Conservation (phyloP, 1,284 basidiomycete species). For the Singerocomus rubriflavus region DNA sequence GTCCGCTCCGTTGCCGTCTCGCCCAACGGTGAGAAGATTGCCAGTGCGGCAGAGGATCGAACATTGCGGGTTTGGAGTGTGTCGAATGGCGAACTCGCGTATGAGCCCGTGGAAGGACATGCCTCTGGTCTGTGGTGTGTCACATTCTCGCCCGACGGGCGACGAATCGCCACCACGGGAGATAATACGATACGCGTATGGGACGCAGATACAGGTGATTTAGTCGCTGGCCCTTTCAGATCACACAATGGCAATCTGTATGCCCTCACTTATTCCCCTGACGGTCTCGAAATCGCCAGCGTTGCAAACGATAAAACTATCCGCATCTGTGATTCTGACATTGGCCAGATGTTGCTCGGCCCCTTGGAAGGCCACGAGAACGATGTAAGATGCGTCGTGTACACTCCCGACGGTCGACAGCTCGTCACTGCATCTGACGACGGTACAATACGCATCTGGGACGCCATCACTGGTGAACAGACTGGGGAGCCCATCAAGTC, state of each 20-base stretch:
- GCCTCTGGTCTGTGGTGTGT: constrained; percentile 31
- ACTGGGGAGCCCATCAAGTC: constrained; percentile 32
- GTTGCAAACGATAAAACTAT: constrained; percentile 31
- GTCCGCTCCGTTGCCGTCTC: constrained; percentile 33
- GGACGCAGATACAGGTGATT: constrained; percentile 29
- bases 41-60: constrained; percentile 29
- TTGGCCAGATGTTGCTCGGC: constrained; percentile 28
- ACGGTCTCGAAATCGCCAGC: constrained; percentile 32
- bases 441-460: constrained; percentile 31
- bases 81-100: constrained; percentile 21
- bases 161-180: constrained; percentile 31
- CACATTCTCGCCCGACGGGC: constrained; percentile 32
- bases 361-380: constrained; percentile 31
- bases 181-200: constrained; percentile 34
- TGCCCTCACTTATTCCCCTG: constrained; percentile 32
- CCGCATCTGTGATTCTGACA: constrained; percentile 32
- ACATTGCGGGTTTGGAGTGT: constrained; percentile 32
- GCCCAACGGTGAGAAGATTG: constrained; percentile 25
- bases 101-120: constrained; percentile 30
- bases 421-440: constrained; percentile 31
- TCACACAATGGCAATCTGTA: constrained; percentile 33
- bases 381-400: constrained; percentile 30
- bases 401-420: constrained; percentile 27
- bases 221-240: constrained; percentile 28
- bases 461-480: constrained; percentile 27